These are phyloP conservation scores for Persicaria maculosa DNA, from an alignment of 148 eudicot species.

Conservation along the genomic window DNA sequence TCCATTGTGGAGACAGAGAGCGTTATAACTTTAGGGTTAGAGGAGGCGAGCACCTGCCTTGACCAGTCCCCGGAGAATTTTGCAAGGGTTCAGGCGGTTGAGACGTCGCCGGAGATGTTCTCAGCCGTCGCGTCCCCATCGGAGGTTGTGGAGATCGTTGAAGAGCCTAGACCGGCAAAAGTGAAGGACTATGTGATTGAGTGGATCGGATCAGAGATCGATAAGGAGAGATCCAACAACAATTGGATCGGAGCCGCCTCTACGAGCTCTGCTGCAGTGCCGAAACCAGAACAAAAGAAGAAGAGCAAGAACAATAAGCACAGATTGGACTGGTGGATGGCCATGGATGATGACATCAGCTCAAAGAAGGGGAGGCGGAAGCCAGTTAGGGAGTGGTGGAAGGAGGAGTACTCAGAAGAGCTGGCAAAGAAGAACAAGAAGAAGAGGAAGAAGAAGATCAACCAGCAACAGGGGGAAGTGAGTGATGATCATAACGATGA, in stretches of 20 bases:
- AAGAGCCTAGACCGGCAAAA: slow-evolving; percentile 26
- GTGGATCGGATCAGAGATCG: slow-evolving; percentile 80
- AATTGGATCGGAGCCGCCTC: slow-evolving; percentile 46
- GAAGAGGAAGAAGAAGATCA: slow-evolving; percentile 46
- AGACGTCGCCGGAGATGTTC: slow-evolving; percentile 60
- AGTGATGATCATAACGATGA: slow-evolving; percentile 36
- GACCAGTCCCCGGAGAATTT: slow-evolving; percentile 62
- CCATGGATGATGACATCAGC: slow-evolving; percentile 50
- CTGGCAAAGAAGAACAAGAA: slow-evolving; percentile 66
- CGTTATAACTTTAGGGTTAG: slow-evolving; percentile 44
- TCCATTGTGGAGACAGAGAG: slow-evolving; percentile 68
- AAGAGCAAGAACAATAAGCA: slow-evolving; percentile 49
- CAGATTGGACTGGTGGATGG: slow-evolving; percentile 76
- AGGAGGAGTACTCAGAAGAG: slow-evolving; percentile 80
- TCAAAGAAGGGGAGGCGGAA: slow-evolving; percentile 60
- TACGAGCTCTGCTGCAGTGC: slow-evolving; percentile 33
- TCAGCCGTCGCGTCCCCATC: slow-evolving; percentile 34
- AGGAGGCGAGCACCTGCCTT: slow-evolving; percentile 35
- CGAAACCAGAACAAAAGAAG: slow-evolving; percentile 17
- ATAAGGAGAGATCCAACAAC: slow-evolving; percentile 45
- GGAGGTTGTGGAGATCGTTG: slow-evolving; percentile 20
- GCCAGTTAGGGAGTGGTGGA: slow-evolving; percentile 96
- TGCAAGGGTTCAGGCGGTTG: slow-evolving; percentile 31
- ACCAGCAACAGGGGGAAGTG: slow-evolving; percentile 13
- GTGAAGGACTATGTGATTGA: slow-evolving; percentile 96